Percentiles rank a stretch among this genome's conserved stretches.
phyloP scores from a whole-genome alignment of 345 rosid species.

The Microcos paniculata region DNA sequence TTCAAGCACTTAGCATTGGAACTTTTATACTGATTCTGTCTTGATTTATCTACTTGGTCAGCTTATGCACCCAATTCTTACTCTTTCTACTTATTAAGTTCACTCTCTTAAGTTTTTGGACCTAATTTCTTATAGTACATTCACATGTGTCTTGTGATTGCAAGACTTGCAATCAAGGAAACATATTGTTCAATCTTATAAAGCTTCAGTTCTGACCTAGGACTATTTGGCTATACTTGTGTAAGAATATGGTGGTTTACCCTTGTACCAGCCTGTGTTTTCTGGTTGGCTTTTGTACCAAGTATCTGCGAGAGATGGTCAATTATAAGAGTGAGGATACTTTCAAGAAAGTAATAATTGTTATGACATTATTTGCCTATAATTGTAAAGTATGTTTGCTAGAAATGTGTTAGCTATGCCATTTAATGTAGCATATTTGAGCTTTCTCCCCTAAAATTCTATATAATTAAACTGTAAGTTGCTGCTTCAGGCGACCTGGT shows the following conservation, averaged over 20 bases:
- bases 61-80: not conserved
- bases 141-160: not conserved
- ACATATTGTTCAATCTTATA: not conserved
- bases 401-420: not conserved
- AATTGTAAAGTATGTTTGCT: not conserved
- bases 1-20: conserved; percentile 1
- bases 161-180: conserved; percentile 6
- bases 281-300: not conserved
- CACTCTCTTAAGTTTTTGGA: not conserved
- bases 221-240: not conserved
- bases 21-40: conserved; percentile 7
- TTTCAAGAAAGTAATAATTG: not conserved
- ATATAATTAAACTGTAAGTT: conserved; percentile 13
- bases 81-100: not conserved
- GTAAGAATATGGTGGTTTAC: not conserved
- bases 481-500: conserved; percentile 82
- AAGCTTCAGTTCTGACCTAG: not conserved
- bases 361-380: not conserved
- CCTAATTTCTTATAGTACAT: not conserved
- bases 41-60: conserved; percentile 1
- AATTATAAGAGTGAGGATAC: not conserved
- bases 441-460: not conserved
- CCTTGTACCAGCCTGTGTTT: not conserved
- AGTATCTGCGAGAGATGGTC: not conserved
- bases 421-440: not conserved